Evolutionary conservation across 164 flowering plant genomes (phyloP).

Genomic region (Kingdonia uniflora): DNA sequence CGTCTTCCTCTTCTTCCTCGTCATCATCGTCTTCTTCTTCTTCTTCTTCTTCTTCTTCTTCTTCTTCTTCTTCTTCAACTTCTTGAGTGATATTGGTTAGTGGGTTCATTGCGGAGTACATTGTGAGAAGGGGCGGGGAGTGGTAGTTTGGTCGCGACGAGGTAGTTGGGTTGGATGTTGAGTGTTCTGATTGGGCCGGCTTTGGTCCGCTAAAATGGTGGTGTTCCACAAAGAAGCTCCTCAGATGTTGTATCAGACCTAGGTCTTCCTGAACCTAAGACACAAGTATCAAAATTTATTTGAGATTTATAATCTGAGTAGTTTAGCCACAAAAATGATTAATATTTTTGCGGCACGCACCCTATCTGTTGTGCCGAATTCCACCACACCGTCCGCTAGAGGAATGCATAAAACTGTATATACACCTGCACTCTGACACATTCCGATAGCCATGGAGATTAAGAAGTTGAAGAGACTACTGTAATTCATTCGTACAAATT

Average conservation of each 20-base stretch:
- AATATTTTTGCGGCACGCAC: constrained; percentile 20
- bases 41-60: constrained; percentile 22
- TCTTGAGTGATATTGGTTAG: constrained; percentile 11
- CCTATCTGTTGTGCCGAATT: constrained; percentile 68
- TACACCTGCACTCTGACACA: constrained; percentile 59
- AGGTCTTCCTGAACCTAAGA: constrained; percentile 63
- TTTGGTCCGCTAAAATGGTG: constrained; percentile 36
- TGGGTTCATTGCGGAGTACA: constrained; percentile 19
- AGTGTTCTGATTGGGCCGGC: constrained; percentile 87
- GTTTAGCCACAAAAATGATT: too few species aligned
- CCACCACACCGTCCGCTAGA: constrained; percentile 69
- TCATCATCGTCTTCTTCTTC: constrained; percentile 40
- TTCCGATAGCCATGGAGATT: background rate
- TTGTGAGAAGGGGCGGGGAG: constrained; percentile 20
- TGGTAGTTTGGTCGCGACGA: constrained; percentile 30
- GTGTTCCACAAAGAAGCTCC: constrained; percentile 49
- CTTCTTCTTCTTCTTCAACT: constrained; percentile 14
- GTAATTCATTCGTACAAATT: too few species aligned
- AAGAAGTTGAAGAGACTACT: background rate
- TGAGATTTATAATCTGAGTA: too few species aligned
- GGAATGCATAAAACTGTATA: constrained; percentile 94
- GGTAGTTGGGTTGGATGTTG: constrained; percentile 74
- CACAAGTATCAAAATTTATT: background rate
- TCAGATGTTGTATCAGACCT: constrained; percentile 44
- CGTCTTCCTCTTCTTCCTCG: constrained; percentile 38